Base-by-base conservation (phyloP, 192 early-diverging fungal genomes). In the Paraglomus brasilianum region DNA sequence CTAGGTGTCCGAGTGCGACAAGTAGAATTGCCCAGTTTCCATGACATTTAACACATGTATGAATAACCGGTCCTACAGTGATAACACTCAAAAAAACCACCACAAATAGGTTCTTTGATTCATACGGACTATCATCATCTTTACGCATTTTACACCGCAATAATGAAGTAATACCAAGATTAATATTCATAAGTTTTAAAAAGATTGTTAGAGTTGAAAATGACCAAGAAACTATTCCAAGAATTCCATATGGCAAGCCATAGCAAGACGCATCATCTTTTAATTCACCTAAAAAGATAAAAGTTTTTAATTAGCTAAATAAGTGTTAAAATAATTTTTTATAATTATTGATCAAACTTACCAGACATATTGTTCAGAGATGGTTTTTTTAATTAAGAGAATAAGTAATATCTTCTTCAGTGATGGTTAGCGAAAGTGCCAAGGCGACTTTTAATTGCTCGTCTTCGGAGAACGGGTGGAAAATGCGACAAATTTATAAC, bases 231-330 rank as follows among this genome's bases (percentile, higher is more conserved):
- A 52, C 0, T 10, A 66, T 39, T 1, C 65, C 65, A 15, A 66
- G 53, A 1, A 52, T 66, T 66, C 65, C 65, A 43, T 42, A 66
- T 66, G 65, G 65, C 44, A 66, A 66, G 50, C 65, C 65, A 42
- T 66, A 66, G 36, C 65, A 66, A 42, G 49, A 1, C 19, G 49
- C 49, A 52, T 66, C 49, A 1, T 14, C 4, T 43, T 30, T 38
- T 53, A 66, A 13, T 42, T 43, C 4, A 0, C n/a, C n/a, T n/a
- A n/a, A n/a, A n/a, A n/a, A n/a, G n/a, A n/a, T n/a, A n/a, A n/a
- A n/a, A n/a, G n/a, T n/a, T n/a, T n/a, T n/a, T n/a, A n/a, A n/a
- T n/a, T n/a, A n/a, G n/a, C n/a, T n/a, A n/a, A n/a, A n/a, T n/a
- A n/a, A n/a, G n/a, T n/a, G n/a, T n/a, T n/a, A n/a, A n/a, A n/a